Base-by-base conservation (phyloP, 2,329 filamentous ascomycete species). In the Calonectria henricotiae region DNA sequence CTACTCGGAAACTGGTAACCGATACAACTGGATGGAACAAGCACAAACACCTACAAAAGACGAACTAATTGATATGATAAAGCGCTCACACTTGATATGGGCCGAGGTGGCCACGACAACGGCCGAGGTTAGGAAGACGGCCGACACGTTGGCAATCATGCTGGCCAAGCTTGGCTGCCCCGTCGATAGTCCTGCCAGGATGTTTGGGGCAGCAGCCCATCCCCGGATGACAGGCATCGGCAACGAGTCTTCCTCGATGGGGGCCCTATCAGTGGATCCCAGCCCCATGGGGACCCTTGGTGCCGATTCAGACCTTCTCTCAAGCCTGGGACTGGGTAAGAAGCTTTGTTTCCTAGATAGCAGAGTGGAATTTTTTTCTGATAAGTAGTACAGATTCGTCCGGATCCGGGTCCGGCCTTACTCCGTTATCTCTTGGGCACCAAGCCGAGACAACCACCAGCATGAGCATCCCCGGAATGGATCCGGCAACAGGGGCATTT, bases 61-160 rank as follows among this genome's bases (percentile, higher is more conserved):
- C 3, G 80, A 83, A 51, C 81, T 89, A 20, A 77, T 83, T 13
- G 75, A 78, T 11, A 74, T 84, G 71, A 81, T 89, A 27, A 79
- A 79, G 68, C 78, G 80, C 20, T 88, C 86, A 15, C 76, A 85
- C 70, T 65, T 65, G 2, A 84, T 88, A 64, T 88, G 87, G 86
- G 74, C 74, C 20, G 78, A 82, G 4, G 80, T 87, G 30, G 79
- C 84, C 2, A 67, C 73, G 13, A 77, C 79, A 9, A 75, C 81
- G 27, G 74, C 78, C 1, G 86, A 87, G 66, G 81, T 85, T 55
- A 82, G 78, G 46, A 88, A 86, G 78, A 86, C 86, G 30, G 83
- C 82, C 12, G 82, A 83, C 41, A 83, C 86, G 7, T 75, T 89
- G 64, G 80, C 81, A 6, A 83, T 81, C 4, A 86, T 89, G 82